Conservation (phyloP, 192 early-diverging fungal species). For the Haplosporangium gracile region DNA sequence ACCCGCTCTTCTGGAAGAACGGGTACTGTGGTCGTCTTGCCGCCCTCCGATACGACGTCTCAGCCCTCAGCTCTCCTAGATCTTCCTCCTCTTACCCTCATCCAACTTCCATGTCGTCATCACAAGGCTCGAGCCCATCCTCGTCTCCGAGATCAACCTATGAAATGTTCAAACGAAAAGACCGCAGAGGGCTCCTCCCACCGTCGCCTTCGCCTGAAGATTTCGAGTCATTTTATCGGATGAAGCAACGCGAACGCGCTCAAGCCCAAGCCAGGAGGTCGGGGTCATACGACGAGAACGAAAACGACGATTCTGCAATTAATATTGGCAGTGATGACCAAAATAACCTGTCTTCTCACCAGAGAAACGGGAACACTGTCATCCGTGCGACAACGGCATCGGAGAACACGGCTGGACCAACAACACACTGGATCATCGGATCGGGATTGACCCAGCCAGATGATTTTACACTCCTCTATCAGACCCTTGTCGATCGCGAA, state of each 20-base stretch:
- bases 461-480: conserved; percentile 33
- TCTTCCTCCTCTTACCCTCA: not conserved
- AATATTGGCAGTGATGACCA: not conserved
- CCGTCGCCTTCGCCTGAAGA: conserved; percentile 16
- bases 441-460: conserved; percentile 42
- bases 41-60: conserved; percentile 31
- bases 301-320: not conserved
- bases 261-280: not conserved
- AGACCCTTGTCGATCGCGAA: conserved; percentile 24
- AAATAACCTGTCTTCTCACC: not conserved
- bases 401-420: not conserved
- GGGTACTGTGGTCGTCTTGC: conserved; percentile 46
- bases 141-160: not conserved
- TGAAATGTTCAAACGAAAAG: not conserved
- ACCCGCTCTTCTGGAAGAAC: conserved; percentile 48
- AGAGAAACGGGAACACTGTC: not conserved
- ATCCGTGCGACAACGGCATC: not conserved
- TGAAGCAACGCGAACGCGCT: conserved; percentile 32
- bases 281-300: not conserved
- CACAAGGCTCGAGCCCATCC: not conserved
- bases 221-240: conserved; percentile 28
- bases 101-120: not conserved
- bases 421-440: conserved; percentile 37
- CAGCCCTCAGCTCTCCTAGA: conserved; percentile 9
- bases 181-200: conserved; percentile 5